Evolutionary conservation across 768 basidiomycete species (phyloP), one percentile per base, ranked within the genome.

Genomic region (Megacollybia marginata): DNA sequence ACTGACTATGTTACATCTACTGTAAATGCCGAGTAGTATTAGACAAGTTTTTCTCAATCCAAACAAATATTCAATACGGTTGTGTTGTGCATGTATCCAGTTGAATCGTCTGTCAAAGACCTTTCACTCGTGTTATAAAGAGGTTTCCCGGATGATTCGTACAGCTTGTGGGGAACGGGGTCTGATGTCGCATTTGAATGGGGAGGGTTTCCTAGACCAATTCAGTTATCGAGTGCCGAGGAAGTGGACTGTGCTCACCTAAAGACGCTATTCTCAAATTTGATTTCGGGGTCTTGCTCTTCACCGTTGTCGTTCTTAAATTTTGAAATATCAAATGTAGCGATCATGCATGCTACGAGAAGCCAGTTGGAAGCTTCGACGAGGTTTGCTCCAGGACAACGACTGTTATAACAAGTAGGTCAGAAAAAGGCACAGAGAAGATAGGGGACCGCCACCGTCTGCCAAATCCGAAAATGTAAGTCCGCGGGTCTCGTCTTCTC

Each of bases 341-440:
- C 78, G 9, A 85, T 64, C 62, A 82, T 75, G 12, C 69, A 68
- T 2, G 74, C 72, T 15, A 80, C 66, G 13, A 81, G 64, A 19
- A 84, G 59, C 81, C 84, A 86, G 34, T 74, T 64, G 1, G 81
- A 80, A 3, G 75, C 73, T 52, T 87, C 85, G 50, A 79, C 78
- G 31, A 87, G 72, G 59, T 83, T 65, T 35, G 63, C 57, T 13
- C 85, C 85, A 1, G 85, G 85, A 59, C 85, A 87, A 33, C 73
- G 74, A 48, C 82, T 80, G 52, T 10, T 19, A n/a, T n/a, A 18
- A 43, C 18, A 23, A 35, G 28, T 31, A 23, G 44, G 16, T 45
- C 28, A 45, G 8, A 16, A 19, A 40, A 6, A 38, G 18, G 11
- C 13, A 35, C 43, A 35, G 38, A 42, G 18, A 19, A 45, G 46